Evolutionary conservation across 2,329 filamentous ascomycete species (phyloP).

Genomic region (Dryadomyces quercus-mongolicae): DNA sequence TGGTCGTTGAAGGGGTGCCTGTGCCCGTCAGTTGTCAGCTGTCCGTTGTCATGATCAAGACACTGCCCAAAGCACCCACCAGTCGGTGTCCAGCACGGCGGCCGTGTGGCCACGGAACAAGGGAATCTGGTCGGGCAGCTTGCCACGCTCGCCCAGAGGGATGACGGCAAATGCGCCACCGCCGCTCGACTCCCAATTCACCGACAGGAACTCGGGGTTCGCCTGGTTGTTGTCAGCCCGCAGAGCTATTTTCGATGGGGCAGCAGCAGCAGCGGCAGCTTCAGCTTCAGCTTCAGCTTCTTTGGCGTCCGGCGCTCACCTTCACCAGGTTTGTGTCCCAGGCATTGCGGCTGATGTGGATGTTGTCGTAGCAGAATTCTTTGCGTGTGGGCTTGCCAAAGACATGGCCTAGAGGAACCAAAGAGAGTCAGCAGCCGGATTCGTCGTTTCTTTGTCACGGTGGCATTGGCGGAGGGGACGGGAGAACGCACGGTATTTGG

Average conservation of each 20-base stretch:
- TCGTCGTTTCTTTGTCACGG: background rate
- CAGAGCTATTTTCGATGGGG: background rate
- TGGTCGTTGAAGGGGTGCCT: constrained; percentile 96
- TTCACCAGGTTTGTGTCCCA: constrained; percentile 99
- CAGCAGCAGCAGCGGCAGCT: too few relatives aligned
- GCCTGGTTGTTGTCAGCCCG: constrained; percentile 40
- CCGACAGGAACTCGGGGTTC: constrained; percentile 89
- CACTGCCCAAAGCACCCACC: constrained; percentile 37
- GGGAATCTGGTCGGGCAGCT: constrained; percentile 83
- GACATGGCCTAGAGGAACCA: constrained; percentile 64
- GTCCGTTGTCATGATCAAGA: too few relatives aligned
- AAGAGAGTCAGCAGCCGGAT: background rate
- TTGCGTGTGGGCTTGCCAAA: constrained; percentile 93
- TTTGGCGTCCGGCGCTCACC: constrained; percentile 36
- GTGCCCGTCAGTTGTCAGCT: background rate
- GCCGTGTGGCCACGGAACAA: constrained; percentile 94
- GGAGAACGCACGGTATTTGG: constrained; percentile 45
- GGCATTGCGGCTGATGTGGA: constrained; percentile 93
- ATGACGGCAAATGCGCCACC: constrained; percentile 96
- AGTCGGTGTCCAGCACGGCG: constrained; percentile 93
- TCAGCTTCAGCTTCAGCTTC: too few relatives aligned
- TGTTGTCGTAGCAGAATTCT: constrained; percentile 97
- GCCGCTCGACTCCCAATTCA: constrained; percentile 97
- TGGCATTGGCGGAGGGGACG: background rate
- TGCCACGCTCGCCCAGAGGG: constrained; percentile 77